Evolutionary conservation across 768 basidiomycete genomes (phyloP).

Genomic region (Phaffia australis): DNA sequence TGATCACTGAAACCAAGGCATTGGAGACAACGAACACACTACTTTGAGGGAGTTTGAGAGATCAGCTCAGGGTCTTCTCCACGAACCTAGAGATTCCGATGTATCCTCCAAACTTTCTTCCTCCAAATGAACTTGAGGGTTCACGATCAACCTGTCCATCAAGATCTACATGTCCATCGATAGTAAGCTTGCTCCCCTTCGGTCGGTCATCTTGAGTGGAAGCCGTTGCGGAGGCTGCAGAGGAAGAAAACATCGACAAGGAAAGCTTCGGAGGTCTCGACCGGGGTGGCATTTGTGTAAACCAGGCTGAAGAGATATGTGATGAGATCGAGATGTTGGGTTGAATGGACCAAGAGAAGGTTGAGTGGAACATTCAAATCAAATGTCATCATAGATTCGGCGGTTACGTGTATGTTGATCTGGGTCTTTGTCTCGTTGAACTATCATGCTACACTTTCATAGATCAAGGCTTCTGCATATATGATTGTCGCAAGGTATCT

Average conservation of each 20-base stretch:
- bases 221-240: neutral
- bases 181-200: neutral
- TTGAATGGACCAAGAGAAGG: no score
- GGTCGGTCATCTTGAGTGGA: neutral
- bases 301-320: no score
- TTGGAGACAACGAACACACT: neutral
- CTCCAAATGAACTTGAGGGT: neutral
- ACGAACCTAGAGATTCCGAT: slow-evolving; percentile 8
- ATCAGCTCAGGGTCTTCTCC: neutral
- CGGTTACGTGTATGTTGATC: no score
- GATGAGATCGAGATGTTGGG: no score
- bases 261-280: neutral
- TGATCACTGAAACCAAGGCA: neutral
- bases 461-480: no score
- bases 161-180: slow-evolving; percentile 4
- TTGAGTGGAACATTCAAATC: no score
- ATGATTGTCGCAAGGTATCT: no score
- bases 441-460: no score
- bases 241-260: slow-evolving; percentile 4
- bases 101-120: neutral
- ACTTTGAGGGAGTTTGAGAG: neutral
- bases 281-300: slow-evolving; percentile 1
- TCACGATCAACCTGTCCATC: neutral
- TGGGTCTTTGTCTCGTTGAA: no score
- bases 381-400: no score